phyloP scores from a whole-genome alignment of 176 grass and related monocot genomes.

The Oryza rufipogon region DNA sequence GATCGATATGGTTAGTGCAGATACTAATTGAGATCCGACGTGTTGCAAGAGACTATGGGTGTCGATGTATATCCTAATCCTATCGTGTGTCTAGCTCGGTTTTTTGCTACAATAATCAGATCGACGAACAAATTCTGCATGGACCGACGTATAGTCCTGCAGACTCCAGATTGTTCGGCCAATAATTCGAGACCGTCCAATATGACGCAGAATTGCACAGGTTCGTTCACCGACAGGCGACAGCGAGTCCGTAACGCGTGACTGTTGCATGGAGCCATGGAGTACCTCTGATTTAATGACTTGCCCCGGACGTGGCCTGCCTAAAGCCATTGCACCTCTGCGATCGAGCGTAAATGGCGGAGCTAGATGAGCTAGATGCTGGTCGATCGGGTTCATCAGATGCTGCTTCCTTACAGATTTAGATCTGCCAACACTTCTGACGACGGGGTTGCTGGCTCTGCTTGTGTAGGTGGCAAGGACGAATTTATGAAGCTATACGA shows the following conservation, averaged over 20 bases:
- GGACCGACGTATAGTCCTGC: not conserved
- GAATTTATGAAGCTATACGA: slow-evolving; percentile 28
- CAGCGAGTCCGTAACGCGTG: not conserved
- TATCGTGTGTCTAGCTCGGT: no score
- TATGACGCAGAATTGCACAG: not conserved
- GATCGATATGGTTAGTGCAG: no score
- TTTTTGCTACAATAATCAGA: not conserved
- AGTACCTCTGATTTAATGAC: not conserved
- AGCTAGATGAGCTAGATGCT: not conserved
- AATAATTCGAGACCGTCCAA: not conserved
- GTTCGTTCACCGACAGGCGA: no score
- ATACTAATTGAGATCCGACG: no score
- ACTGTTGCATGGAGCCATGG: not conserved
- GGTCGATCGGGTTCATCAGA: not conserved
- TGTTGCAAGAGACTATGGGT: no score
- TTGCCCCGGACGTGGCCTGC: not conserved
- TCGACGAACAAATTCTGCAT: not conserved
- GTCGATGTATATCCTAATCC: no score
- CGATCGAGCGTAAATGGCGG: slow-evolving; percentile 16
- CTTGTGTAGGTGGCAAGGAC: not conserved
- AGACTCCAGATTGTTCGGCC: not conserved
- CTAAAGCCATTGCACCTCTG: slow-evolving; percentile 25
- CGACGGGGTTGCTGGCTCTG: not conserved
- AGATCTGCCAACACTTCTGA: not conserved
- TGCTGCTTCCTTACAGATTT: slow-evolving; percentile 8